A percentile compares a stretch with the other conserved stretches of the same genome.
These are phyloP conservation scores for Pholiota adiposa DNA, from an alignment of 1,284 basidiomycete genomes.

Conservation along the genomic window DNA sequence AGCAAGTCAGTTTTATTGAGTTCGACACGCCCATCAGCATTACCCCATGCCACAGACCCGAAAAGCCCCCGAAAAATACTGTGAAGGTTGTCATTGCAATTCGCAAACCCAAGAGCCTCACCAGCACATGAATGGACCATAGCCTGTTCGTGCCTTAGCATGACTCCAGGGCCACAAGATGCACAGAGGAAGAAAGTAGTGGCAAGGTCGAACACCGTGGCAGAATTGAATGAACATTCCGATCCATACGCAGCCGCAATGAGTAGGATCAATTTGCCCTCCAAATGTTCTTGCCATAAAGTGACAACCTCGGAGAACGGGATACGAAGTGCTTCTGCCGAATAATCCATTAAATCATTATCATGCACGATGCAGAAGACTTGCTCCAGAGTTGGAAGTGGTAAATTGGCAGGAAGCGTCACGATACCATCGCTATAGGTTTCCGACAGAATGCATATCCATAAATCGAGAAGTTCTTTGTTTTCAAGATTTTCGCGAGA, in stretches of 20 bases:
- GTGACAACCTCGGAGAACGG: not conserved
- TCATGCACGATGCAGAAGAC: not conserved
- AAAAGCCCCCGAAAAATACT: too few species aligned
- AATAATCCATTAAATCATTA: not conserved
- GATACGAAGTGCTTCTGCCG: conserved; percentile 1
- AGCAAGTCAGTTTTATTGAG: not conserved
- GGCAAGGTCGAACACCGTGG: conserved; percentile 7
- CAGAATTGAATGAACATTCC: not conserved
- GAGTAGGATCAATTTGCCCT: not conserved
- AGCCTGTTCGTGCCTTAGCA: not conserved
- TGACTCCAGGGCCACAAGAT: too few species aligned
- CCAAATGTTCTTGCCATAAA: not conserved
- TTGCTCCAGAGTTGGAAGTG: not conserved
- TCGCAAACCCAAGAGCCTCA: not conserved
- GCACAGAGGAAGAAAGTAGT: conserved; percentile 5
- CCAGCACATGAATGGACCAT: not conserved
- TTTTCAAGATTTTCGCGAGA: not conserved
- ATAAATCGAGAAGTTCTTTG: not conserved
- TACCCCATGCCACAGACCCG: too few species aligned
- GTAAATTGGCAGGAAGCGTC: too few species aligned
- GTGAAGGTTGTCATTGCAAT: too few species aligned
- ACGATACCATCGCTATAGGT: too few species aligned
- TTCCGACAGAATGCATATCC: not conserved
- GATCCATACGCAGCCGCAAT: not conserved
- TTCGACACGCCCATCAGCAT: too few species aligned